Conservation (phyloP, 768 basidiomycete genomes). For the Leccinellum rugosiceps region DNA sequence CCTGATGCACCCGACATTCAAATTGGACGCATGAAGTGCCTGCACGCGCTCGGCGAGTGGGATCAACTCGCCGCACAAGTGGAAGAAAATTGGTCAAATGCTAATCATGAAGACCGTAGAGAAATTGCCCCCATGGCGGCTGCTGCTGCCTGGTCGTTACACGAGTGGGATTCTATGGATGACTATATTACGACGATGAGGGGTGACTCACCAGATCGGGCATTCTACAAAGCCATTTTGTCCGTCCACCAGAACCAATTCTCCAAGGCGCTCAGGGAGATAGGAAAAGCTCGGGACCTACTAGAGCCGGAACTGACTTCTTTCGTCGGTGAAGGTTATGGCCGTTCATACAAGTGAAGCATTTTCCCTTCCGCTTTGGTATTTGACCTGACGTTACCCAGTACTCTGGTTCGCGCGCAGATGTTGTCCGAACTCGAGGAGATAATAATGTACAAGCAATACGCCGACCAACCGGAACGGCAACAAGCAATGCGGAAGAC, state of each 20-base stretch:
- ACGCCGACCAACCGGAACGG: conserved; percentile 90
- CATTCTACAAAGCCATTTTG: conserved; percentile 94
- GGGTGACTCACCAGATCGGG: conserved; percentile 86
- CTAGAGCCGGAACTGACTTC: conserved; percentile 89
- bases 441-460: conserved; percentile 94
- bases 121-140: conserved; percentile 97
- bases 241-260: conserved; percentile 97
- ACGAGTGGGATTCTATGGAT: conserved; percentile 99
- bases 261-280: conserved; percentile 82
- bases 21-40: conserved; percentile 90
- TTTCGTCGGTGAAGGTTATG: conserved; percentile 93
- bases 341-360: conserved; percentile 90
- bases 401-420: conserved; percentile 95
- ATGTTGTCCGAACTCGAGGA: conserved; percentile 98
- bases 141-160: conserved; percentile 94
- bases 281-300: conserved; percentile 88
- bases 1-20: conserved; percentile 74
- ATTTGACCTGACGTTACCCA: conserved; percentile 32
- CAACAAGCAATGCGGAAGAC: conserved; percentile 88
- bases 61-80: conserved; percentile 84
- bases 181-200: conserved; percentile 95
- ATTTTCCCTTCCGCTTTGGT: neutral
- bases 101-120: conserved; percentile 76
- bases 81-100: conserved; percentile 82
- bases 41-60: conserved; percentile 98